A percentile compares a stretch with the other conserved stretches of the same genome.
These are phyloP conservation scores for Lasiosphaeris hirsuta DNA, from an alignment of 495 filamentous ascomycete species.

Conservation along the genomic window DNA sequence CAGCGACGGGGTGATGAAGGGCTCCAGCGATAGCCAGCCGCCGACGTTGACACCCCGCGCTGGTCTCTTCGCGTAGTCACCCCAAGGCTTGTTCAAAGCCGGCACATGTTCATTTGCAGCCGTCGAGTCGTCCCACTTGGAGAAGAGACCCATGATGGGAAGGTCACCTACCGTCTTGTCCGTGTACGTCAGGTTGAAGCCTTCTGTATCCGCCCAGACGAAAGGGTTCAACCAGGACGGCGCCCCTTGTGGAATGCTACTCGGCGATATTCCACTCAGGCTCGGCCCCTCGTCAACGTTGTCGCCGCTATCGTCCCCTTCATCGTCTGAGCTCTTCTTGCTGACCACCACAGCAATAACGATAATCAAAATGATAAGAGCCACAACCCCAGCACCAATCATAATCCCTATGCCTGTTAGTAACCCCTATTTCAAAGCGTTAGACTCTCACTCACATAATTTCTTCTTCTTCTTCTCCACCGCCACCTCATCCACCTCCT, in stretches of 20 bases:
- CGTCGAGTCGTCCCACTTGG: slow-evolving; percentile 80
- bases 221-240: slow-evolving; percentile 86
- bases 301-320: slow-evolving; percentile 17
- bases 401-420: slow-evolving; percentile 49
- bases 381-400: slow-evolving; percentile 48
- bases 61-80: slow-evolving; percentile 71
- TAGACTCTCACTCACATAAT: slow-evolving; percentile 38
- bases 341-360: slow-evolving; percentile 68
- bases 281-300: slow-evolving; percentile 41
- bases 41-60: slow-evolving; percentile 88
- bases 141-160: slow-evolving; percentile 83
- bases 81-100: slow-evolving; percentile 66
- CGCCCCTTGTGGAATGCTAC: slow-evolving; percentile 63
- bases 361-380: slow-evolving; percentile 70
- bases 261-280: slow-evolving; percentile 55
- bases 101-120: slow-evolving; percentile 77
- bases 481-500: slow-evolving; percentile 22
- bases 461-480: slow-evolving; percentile 44
- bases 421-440: not conserved
- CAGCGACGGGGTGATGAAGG: slow-evolving; percentile 90
- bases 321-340: slow-evolving; percentile 52
- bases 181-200: slow-evolving; percentile 95
- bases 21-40: slow-evolving; percentile 92
- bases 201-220: slow-evolving; percentile 85
- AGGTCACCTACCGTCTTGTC: slow-evolving; percentile 78